Evolutionary conservation across 352 stramenopile genomes (phyloP).

Genomic region (Aphanomyces stellatus): DNA sequence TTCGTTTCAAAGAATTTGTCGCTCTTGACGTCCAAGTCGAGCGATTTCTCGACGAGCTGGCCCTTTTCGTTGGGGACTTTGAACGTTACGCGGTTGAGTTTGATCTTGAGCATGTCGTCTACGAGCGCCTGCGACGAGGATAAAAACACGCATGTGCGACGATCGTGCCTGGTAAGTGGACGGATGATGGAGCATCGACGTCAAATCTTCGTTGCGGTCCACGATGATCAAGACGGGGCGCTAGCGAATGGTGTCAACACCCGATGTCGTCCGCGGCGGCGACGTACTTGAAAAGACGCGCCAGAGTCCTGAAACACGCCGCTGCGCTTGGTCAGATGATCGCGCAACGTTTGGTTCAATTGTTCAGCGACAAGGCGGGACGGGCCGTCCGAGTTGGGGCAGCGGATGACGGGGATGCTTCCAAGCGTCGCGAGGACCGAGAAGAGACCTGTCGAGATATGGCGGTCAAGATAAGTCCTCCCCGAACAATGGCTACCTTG

Average conservation of each 20-base stretch:
- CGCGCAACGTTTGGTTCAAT: conserved; percentile 73
- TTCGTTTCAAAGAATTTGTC: conserved; percentile 80
- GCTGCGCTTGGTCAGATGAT: conserved; percentile 57
- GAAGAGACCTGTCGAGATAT: conserved; percentile 74
- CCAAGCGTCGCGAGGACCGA: conserved; percentile 90
- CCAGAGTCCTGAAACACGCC: conserved; percentile 51
- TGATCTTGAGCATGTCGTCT: conserved; percentile 94
- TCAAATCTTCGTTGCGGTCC: conserved; percentile 95
- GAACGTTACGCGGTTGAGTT: conserved; percentile 95
- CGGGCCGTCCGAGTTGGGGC: conserved; percentile 85
- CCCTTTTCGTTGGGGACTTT: conserved; percentile 32
- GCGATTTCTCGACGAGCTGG: conserved; percentile 46
- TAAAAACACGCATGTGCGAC: neutral
- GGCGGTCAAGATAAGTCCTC: neutral
- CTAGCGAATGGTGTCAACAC: conserved; percentile 29
- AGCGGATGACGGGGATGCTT: conserved; percentile 93
- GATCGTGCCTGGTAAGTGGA: conserved; percentile 72
- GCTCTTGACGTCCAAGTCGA: conserved; percentile 71
- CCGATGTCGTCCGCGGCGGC: neutral
- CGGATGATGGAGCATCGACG: conserved; percentile 92
- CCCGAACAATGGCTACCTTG: conserved; percentile 22
- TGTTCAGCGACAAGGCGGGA: conserved; percentile 95
- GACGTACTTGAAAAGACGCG: conserved; percentile 58
- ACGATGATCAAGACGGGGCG: conserved; percentile 95
- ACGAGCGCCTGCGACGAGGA: conserved; percentile 88